Percentiles rank a stretch among this genome's conserved stretches.
Conservation (phyloP, 192 early-diverging fungal species). For the Gryganskiella cystojenkinii region DNA sequence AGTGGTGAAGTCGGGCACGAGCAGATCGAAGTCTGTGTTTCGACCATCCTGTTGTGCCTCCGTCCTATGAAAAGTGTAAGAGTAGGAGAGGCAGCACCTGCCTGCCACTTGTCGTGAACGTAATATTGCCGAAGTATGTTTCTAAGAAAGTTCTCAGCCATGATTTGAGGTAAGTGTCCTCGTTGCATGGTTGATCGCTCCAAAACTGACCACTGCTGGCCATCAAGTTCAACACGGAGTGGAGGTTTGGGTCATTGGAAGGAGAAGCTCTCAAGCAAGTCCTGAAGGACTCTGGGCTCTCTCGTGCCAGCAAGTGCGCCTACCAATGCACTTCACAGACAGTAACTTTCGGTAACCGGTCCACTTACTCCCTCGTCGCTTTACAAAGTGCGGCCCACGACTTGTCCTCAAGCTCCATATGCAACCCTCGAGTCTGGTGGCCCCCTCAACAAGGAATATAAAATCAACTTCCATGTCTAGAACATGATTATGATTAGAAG, state of each 20-base stretch:
- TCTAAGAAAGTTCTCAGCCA: conserved; percentile 9
- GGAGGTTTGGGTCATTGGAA: neutral
- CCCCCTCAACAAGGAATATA: no score
- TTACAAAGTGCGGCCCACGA: no score
- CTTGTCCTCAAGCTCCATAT: neutral
- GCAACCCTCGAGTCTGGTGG: no score
- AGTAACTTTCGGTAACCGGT: neutral
- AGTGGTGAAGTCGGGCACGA: conserved; percentile 15
- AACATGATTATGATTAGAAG: no score
- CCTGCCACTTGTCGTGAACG: conserved; percentile 9
- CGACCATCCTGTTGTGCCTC: conserved; percentile 15
- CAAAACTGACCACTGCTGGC: conserved; percentile 5
- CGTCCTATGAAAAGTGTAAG: conserved; percentile 1
- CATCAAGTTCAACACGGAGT: conserved; percentile 13
- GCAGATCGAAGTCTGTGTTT: conserved; percentile 7
- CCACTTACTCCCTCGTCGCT: neutral
- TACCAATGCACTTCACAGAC: neutral
- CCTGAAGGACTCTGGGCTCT: neutral
- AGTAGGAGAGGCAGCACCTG: neutral
- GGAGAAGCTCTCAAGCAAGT: neutral
- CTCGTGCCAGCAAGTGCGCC: conserved; percentile 6
- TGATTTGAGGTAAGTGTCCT: conserved; percentile 10
- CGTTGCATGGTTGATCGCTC: conserved; percentile 7
- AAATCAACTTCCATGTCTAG: no score
- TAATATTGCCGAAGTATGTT: conserved; percentile 7